phyloP scores from a whole-genome alignment of 2,329 filamentous ascomycete genomes.

The Neofusicoccum parvum region DNA sequence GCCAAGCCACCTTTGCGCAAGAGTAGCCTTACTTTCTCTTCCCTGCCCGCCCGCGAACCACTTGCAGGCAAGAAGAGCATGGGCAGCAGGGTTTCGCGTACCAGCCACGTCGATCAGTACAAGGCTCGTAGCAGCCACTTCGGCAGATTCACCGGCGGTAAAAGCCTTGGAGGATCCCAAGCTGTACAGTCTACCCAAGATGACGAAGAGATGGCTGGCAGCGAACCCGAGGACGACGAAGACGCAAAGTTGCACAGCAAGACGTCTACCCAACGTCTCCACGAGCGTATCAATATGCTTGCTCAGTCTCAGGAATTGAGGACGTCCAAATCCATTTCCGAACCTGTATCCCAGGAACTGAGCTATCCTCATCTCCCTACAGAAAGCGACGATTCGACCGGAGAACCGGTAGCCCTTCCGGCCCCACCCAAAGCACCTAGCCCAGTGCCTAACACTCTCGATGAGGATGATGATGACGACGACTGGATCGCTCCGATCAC shows the following conservation, averaged over 20 bases:
- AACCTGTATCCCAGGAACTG: conserved; percentile 35
- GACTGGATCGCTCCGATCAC: conserved; percentile 62
- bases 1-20: conserved; percentile 80
- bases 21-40: conserved; percentile 93
- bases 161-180: conserved; percentile 61
- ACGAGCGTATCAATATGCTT: conserved; percentile 85
- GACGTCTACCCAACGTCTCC: conserved; percentile 88
- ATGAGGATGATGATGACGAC: conserved; percentile 44
- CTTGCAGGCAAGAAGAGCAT: conserved; percentile 82
- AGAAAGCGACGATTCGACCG: not conserved
- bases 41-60: conserved; percentile 87
- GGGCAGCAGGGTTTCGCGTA: conserved; percentile 70
- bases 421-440: conserved; percentile 20
- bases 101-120: conserved; percentile 72
- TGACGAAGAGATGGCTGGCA: conserved; percentile 43
- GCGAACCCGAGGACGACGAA: conserved; percentile 44
- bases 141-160: conserved; percentile 69
- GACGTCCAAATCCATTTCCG: conserved; percentile 43
- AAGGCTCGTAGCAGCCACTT: conserved; percentile 71
- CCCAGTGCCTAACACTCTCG: conserved; percentile 20
- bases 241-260: conserved; percentile 70
- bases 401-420: conserved; percentile 22
- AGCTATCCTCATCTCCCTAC: conserved; percentile 44
- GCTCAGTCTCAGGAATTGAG: conserved; percentile 55
- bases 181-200: conserved; percentile 27